Conservation (phyloP, 805 yeast species). For the Pichia californica region DNA sequence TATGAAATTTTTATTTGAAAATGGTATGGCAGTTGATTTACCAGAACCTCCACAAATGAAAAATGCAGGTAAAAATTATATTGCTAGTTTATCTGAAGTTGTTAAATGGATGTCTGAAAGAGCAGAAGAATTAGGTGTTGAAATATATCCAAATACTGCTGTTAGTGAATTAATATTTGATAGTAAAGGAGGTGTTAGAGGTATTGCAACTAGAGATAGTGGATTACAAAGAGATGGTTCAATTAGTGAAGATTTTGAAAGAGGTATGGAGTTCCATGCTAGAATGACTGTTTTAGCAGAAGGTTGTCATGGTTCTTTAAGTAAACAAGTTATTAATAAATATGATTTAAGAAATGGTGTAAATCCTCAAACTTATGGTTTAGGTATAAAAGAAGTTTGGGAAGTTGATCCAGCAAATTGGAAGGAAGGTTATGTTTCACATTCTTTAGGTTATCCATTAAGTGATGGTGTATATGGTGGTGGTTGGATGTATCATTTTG, state of each 20-base stretch:
- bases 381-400: slow-evolving; percentile 97
- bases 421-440: slow-evolving; percentile 74
- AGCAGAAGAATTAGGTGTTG: slow-evolving; percentile 93
- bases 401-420: slow-evolving; percentile 80
- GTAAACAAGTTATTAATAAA: slow-evolving; percentile 67
- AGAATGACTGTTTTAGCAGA: slow-evolving; percentile 87
- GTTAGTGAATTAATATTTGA: slow-evolving; percentile 73
- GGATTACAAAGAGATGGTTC: slow-evolving; percentile 72
- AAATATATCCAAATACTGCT: slow-evolving; percentile 83
- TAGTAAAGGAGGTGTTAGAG: slow-evolving; percentile 57
- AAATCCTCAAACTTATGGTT: slow-evolving; percentile 84
- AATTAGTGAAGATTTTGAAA: slow-evolving; percentile 74
- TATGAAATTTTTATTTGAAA: slow-evolving; percentile 61
- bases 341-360: slow-evolving; percentile 60
- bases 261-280: slow-evolving; percentile 96
- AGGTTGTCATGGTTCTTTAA: slow-evolving; percentile 96
- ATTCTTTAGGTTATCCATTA: slow-evolving; percentile 86
- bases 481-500: slow-evolving; percentile 95
- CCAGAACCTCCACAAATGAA: slow-evolving; percentile 94
- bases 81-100: slow-evolving; percentile 76
- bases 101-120: slow-evolving; percentile 76
- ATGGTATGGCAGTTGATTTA: slow-evolving; percentile 50
- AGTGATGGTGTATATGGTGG: slow-evolving; percentile 79
- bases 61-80: slow-evolving; percentile 75
- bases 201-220: slow-evolving; percentile 92